Conservation (phyloP, 768 basidiomycete genomes). For the Termitomyces sp. region DNA sequence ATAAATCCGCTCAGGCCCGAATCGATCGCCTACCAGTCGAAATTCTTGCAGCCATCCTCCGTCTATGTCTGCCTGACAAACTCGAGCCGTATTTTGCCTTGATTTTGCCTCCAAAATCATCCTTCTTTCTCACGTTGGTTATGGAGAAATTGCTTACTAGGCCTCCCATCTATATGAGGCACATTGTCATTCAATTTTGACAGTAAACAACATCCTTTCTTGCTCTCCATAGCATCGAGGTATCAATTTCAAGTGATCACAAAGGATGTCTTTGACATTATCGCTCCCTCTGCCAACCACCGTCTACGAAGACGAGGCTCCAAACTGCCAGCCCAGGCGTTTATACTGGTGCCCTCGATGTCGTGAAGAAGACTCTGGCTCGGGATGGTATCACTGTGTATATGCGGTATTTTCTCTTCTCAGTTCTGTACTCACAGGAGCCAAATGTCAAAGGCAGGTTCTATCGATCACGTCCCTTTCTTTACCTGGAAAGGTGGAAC, state of each 20-base stretch:
- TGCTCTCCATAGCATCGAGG: no score
- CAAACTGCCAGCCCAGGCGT: constrained; percentile 89
- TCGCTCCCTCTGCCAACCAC: no score
- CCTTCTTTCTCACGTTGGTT: not conserved
- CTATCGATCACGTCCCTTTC: no score
- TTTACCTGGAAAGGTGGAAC: no score
- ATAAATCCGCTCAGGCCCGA: not conserved
- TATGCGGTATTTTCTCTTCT: constrained; percentile 16
- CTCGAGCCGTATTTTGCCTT: not conserved
- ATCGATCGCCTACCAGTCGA: not conserved
- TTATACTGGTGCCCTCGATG: constrained; percentile 92
- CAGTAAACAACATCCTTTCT: no score
- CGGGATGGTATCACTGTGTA: constrained; percentile 89
- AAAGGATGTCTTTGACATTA: no score
- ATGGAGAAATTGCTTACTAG: not conserved
- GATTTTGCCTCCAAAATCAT: not conserved
- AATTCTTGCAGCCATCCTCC: no score
- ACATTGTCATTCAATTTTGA: not conserved
- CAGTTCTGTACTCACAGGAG: not conserved
- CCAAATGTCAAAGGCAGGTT: no score
- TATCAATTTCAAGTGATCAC: no score
- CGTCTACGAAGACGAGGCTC: constrained; percentile 93
- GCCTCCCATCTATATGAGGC: not conserved
- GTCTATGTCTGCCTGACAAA: not conserved
- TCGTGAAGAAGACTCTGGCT: constrained; percentile 88